These are phyloP conservation scores for Globisporangium nagaii DNA, from an alignment of 352 stramenopile species.

Conservation along the genomic window DNA sequence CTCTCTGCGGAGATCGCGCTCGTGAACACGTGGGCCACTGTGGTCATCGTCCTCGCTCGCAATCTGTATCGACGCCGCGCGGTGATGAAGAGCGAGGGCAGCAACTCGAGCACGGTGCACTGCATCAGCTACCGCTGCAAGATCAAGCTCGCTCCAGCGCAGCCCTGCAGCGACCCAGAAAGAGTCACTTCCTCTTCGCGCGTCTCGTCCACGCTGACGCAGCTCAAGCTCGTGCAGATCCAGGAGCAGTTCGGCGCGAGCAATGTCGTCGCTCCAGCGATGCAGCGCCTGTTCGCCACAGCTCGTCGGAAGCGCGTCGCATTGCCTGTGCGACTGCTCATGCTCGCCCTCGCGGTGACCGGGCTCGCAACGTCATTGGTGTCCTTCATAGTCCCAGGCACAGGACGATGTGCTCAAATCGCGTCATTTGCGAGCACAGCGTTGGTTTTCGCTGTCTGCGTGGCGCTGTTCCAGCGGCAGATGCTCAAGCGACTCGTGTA, in stretches of 20 bases:
- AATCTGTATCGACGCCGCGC: background rate
- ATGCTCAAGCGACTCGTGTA: background rate
- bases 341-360: background rate
- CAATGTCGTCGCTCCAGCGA: background rate
- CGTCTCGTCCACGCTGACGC: background rate
- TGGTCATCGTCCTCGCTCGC: background rate
- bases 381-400: background rate
- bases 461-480: constrained; percentile 1
- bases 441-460: background rate
- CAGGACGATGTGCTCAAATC: background rate
- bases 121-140: constrained; percentile 2
- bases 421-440: background rate
- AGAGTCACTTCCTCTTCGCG: background rate
- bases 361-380: background rate
- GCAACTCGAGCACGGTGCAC: background rate
- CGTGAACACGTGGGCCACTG: background rate
- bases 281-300: background rate
- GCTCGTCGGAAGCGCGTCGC: background rate
- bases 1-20: background rate
- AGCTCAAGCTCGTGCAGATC: background rate
- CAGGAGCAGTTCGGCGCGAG: background rate
- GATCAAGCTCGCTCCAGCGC: background rate
- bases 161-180: background rate
- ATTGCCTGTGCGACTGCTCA: background rate
- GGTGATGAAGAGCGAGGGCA: background rate